These are phyloP conservation scores for Pichia sp. DNA, from an alignment of 1,139 yeast genomes.

Conservation along the genomic window DNA sequence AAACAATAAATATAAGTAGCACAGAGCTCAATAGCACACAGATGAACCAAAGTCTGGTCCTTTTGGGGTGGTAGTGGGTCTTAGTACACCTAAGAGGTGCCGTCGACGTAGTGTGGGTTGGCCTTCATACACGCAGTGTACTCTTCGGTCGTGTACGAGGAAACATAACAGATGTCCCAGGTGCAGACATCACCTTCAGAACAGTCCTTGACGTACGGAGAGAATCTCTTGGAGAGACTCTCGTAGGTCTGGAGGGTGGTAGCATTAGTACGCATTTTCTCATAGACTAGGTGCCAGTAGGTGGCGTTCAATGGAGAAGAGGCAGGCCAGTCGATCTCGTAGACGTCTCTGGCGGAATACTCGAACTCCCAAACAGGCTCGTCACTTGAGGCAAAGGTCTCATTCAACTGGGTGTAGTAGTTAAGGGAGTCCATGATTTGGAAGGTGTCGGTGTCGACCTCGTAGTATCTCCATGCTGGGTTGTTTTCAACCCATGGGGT, in stretches of 20 bases:
- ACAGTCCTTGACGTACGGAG: slow-evolving; percentile 50
- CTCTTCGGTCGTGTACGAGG: slow-evolving; percentile 33
- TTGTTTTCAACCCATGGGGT: slow-evolving; percentile 60
- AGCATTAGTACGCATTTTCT: slow-evolving; percentile 24
- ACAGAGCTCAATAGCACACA: too few relatives aligned
- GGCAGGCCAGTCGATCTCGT: slow-evolving; percentile 44
- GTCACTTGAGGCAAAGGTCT: slow-evolving; percentile 45
- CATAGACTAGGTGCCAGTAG: slow-evolving; percentile 48
- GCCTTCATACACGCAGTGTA: slow-evolving; percentile 25
- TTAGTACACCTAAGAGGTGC: neutral
- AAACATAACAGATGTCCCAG: slow-evolving; percentile 42
- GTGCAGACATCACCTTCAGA: slow-evolving; percentile 35
- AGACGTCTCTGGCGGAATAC: slow-evolving; percentile 50
- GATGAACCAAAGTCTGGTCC: too few relatives aligned
- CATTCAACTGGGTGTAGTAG: slow-evolving; percentile 50
- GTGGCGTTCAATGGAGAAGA: slow-evolving; percentile 53
- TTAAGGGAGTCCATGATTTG: slow-evolving; percentile 57
- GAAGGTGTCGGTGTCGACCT: slow-evolving; percentile 60
- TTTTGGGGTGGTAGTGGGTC: too few relatives aligned
- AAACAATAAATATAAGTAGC: too few relatives aligned
- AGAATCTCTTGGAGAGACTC: slow-evolving; percentile 45
- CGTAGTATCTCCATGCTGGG: slow-evolving; percentile 71
- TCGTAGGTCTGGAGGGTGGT: slow-evolving; percentile 34
- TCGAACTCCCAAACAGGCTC: slow-evolving; percentile 58
- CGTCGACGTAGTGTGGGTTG: neutral